Evolutionary conservation across 768 basidiomycete species (phyloP).

Genomic region (Phlebiopsis gigantea): DNA sequence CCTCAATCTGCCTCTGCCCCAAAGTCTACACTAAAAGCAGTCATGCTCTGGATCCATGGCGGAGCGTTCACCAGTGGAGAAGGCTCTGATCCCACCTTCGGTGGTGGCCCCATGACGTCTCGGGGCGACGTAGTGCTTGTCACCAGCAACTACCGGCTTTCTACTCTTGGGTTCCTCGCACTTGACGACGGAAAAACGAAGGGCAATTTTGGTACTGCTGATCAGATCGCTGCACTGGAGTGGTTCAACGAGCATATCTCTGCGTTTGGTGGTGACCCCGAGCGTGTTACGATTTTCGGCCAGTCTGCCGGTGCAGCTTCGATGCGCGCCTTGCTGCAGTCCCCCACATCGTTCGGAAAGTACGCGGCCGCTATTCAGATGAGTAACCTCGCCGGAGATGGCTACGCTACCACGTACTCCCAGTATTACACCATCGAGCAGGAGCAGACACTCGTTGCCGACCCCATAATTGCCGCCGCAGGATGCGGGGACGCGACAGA

Average conservation of each 20-base stretch:
- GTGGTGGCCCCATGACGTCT: conserved; percentile 40
- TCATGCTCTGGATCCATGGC: conserved; percentile 48
- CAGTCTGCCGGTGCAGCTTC: conserved; percentile 49
- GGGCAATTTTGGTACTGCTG: conserved; percentile 42
- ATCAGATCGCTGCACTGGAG: conserved; percentile 36
- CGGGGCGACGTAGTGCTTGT: conserved; percentile 38
- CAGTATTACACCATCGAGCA: conserved; percentile 42
- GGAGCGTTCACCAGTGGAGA: conserved; percentile 40
- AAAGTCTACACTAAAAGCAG: conserved; percentile 30
- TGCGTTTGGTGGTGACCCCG: conserved; percentile 54
- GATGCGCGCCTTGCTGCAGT: conserved; percentile 29
- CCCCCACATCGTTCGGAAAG: conserved; percentile 28
- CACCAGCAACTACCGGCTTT: conserved; percentile 34
- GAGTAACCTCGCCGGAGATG: conserved; percentile 45
- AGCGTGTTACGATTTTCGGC: conserved; percentile 47
- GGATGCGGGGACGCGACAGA: conserved; percentile 20
- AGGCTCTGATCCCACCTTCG: conserved; percentile 35
- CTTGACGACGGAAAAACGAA: conserved; percentile 37
- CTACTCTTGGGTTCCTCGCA: conserved; percentile 39
- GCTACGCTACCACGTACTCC: conserved; percentile 44
- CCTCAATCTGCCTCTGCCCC: conserved; percentile 17
- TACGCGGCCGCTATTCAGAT: conserved; percentile 29
- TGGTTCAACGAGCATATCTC: conserved; percentile 49
- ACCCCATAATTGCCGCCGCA: conserved; percentile 31
- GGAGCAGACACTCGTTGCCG: conserved; percentile 30